These are phyloP conservation scores for Phytophthora sansomeana DNA, from an alignment of 352 stramenopile genomes.

Conservation along the genomic window DNA sequence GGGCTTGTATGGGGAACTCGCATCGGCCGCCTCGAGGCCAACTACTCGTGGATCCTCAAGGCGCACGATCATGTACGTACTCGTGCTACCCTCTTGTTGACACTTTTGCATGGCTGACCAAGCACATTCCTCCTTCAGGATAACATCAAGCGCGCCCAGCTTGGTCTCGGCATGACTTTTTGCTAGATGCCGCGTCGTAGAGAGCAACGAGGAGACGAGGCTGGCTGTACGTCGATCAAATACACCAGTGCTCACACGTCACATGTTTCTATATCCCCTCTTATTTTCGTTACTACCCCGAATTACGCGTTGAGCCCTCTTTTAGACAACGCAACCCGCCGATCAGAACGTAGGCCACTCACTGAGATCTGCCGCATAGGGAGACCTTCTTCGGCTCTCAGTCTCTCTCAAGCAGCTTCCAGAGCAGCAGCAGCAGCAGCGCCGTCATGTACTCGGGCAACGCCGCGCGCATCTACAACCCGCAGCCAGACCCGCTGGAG, in stretches of 20 bases:
- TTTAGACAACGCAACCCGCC: neutral
- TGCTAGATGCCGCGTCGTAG: constrained; percentile 54
- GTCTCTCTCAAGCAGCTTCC: neutral
- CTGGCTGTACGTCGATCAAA: constrained; percentile 21
- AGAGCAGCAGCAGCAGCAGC: neutral
- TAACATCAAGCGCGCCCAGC: constrained; percentile 87
- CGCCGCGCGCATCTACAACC: constrained; percentile 74
- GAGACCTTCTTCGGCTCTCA: constrained; percentile 8
- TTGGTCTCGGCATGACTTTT: constrained; percentile 88
- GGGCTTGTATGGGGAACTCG: constrained; percentile 89
- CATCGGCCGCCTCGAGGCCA: constrained; percentile 90
- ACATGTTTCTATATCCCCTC: constrained; percentile 30
- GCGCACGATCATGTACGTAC: constrained; percentile 73
- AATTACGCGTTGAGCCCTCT: constrained; percentile 6
- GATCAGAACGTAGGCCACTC: constrained; percentile 19
- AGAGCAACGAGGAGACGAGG: constrained; percentile 14
- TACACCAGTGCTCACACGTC: constrained; percentile 22
- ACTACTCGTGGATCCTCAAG: constrained; percentile 93
- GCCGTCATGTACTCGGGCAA: constrained; percentile 65
- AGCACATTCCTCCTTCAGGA: constrained; percentile 52
- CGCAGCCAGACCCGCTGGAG: constrained; percentile 72
- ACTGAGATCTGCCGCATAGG: constrained; percentile 22
- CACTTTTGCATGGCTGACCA: constrained; percentile 5
- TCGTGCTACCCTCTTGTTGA: neutral
- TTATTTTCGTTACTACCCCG: constrained; percentile 20